Conservation (phyloP, 164 flowering plant species). For the Kalanchoe fedtschenkoi region DNA sequence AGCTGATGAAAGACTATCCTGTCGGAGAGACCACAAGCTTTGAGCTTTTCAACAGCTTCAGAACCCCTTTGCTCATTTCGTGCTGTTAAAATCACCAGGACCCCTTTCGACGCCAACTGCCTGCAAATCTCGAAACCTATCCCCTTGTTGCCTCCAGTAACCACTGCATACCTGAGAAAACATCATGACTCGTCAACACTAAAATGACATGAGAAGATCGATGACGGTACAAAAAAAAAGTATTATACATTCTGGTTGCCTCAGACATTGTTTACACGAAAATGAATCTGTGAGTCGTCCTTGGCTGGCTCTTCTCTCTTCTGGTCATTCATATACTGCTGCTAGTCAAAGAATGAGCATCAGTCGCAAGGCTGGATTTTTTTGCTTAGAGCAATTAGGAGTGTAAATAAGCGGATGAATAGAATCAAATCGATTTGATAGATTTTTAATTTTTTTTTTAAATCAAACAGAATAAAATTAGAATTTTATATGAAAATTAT, state of each 20-base stretch:
- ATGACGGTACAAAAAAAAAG: not conserved
- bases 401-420: too few relatives aligned
- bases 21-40: slow-evolving; percentile 2
- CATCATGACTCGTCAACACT: too few relatives aligned
- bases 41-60: slow-evolving; percentile 3
- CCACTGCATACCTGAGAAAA: slow-evolving; percentile 15
- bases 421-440: too few relatives aligned
- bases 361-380: too few relatives aligned
- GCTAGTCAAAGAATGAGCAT: too few relatives aligned
- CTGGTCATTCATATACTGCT: too few relatives aligned
- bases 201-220: not conserved
- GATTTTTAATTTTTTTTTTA: too few relatives aligned
- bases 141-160: slow-evolving; percentile 10
- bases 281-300: not conserved
- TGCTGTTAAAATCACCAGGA: slow-evolving; percentile 1
- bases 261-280: not conserved
- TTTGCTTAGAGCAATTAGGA: too few relatives aligned
- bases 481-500: too few relatives aligned
- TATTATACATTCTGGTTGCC: not conserved
- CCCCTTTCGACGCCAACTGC: slow-evolving; percentile 10
- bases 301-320: not conserved
- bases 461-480: too few relatives aligned
- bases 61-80: slow-evolving; percentile 8
- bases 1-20: slow-evolving; percentile 16
- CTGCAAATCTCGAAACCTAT: slow-evolving; percentile 4